Conservation (phyloP, 192 early-diverging fungal genomes). For the Coemansia sp. region DNA sequence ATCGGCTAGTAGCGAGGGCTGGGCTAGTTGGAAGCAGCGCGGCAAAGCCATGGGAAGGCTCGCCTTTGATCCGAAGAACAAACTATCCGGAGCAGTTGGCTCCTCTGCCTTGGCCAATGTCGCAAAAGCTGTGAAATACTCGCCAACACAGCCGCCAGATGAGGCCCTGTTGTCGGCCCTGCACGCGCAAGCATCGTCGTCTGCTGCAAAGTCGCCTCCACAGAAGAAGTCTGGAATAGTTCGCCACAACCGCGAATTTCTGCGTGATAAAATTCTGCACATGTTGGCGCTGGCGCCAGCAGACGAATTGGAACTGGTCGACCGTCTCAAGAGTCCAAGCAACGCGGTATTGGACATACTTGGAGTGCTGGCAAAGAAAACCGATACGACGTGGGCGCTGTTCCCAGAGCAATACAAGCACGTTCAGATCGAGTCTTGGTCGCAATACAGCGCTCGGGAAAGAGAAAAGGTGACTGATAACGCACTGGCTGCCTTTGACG, state of each 20-base stretch:
- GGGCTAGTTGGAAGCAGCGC: slow-evolving; percentile 42
- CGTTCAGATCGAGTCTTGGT: slow-evolving; percentile 62
- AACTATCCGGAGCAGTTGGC: neutral
- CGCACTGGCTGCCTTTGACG: slow-evolving; percentile 60
- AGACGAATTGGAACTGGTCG: slow-evolving; percentile 24
- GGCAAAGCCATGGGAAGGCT: slow-evolving; percentile 46
- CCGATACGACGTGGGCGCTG: slow-evolving; percentile 50
- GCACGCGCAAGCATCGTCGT: neutral
- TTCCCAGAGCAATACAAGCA: slow-evolving; percentile 55
- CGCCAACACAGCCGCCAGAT: neutral
- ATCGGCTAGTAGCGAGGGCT: slow-evolving; percentile 16
- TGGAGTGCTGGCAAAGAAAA: slow-evolving; percentile 9
- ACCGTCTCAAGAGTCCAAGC: slow-evolving; percentile 21
- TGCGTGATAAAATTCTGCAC: slow-evolving; percentile 43
- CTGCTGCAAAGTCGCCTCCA: slow-evolving; percentile 22
- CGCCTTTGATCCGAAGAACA: slow-evolving; percentile 24
- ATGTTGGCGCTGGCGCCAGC: slow-evolving; percentile 29
- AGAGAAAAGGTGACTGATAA: slow-evolving; percentile 47
- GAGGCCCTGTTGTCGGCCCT: neutral
- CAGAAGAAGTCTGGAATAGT: slow-evolving; percentile 54
- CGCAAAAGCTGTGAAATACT: neutral
- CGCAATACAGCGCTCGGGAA: slow-evolving; percentile 46
- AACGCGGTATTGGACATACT: slow-evolving; percentile 28
- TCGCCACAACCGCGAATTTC: slow-evolving; percentile 43
- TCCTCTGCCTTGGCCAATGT: neutral